Evolutionary conservation across 2,329 filamentous ascomycete genomes (phyloP).

Genomic region (Phialocephala subalpina): DNA sequence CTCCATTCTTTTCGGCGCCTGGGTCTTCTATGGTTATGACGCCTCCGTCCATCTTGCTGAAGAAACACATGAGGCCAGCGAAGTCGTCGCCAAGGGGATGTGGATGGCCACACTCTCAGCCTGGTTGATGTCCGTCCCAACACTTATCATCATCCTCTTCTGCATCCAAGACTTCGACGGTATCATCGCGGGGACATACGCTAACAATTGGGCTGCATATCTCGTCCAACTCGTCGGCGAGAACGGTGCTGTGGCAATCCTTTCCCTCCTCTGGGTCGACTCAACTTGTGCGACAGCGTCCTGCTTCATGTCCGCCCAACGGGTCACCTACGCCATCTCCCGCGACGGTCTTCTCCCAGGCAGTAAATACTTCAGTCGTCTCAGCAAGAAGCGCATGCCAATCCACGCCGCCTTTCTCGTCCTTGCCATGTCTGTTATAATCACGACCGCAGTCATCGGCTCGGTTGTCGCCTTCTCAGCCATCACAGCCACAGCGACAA

Average conservation of each 20-base stretch:
- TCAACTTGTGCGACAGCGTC: conserved; percentile 47
- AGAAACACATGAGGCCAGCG: conserved; percentile 48
- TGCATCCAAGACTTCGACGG: conserved; percentile 51
- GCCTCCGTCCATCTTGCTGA: conserved; percentile 49
- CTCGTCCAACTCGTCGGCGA: conserved; percentile 48
- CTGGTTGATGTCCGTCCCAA: conserved; percentile 49
- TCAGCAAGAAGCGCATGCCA: conserved; percentile 45
- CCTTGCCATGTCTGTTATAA: conserved; percentile 42
- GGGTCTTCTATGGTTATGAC: conserved; percentile 49
- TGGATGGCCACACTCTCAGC: conserved; percentile 47
- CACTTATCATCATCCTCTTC: conserved; percentile 49
- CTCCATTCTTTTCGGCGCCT: conserved; percentile 47
- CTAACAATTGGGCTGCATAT: conserved; percentile 51
- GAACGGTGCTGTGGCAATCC: conserved; percentile 46
- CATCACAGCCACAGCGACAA: conserved; percentile 49
- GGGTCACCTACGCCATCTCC: conserved; percentile 50
- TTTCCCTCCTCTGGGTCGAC: conserved; percentile 49
- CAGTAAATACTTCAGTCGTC: conserved; percentile 45
- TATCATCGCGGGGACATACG: conserved; percentile 46
- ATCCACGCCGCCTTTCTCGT: conserved; percentile 48
- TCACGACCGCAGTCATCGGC: conserved; percentile 48
- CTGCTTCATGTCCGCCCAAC: conserved; percentile 49
- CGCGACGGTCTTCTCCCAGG: conserved; percentile 50
- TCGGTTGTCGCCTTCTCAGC: conserved; percentile 48
- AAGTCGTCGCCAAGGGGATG: conserved; percentile 49